Evolutionary conservation across 306 rosid species (phyloP).

Genomic region (Gastrolobium villosum): DNA sequence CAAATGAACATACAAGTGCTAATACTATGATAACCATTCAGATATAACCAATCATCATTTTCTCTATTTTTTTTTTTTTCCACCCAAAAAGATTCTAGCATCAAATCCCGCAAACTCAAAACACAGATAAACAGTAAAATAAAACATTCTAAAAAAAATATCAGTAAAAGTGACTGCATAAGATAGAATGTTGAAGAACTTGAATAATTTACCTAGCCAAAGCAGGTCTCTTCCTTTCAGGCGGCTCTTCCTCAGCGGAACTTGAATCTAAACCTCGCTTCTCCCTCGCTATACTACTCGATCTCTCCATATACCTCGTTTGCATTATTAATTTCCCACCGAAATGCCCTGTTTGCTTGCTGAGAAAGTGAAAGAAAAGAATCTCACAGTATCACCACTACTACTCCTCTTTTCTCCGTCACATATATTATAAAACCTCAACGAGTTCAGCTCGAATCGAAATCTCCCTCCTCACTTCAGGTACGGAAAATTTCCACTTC

Average conservation of each 20-base stretch:
- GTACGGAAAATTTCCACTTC: not conserved
- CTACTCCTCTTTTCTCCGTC: not conserved
- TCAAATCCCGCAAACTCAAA: not conserved
- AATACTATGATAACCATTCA: too few species aligned
- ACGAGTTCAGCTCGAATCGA: not conserved
- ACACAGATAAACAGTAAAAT: not conserved
- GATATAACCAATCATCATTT: not conserved
- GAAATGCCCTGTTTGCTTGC: conserved; percentile 50
- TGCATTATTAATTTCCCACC: conserved; percentile 54
- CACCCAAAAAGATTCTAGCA: conserved; percentile 29
- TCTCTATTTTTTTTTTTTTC: not conserved
- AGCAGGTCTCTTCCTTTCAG: conserved; percentile 89
- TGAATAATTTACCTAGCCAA: conserved; percentile 66
- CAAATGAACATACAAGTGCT: conserved; percentile 24
- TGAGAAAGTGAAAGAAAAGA: conserved; percentile 57
- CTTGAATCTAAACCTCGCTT: conserved; percentile 75
- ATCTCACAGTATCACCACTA: not conserved
- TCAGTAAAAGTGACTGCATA: not conserved
- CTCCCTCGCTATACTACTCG: conserved; percentile 68
- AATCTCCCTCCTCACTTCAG: conserved; percentile 17
- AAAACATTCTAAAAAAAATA: not conserved
- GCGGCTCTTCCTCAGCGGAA: conserved; percentile 72
- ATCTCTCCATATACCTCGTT: conserved; percentile 75
- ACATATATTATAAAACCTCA: not conserved
- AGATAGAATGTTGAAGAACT: not conserved